phyloP scores from a whole-genome alignment of 2,329 filamentous ascomycete genomes.

The Talaromyces sp. region DNA sequence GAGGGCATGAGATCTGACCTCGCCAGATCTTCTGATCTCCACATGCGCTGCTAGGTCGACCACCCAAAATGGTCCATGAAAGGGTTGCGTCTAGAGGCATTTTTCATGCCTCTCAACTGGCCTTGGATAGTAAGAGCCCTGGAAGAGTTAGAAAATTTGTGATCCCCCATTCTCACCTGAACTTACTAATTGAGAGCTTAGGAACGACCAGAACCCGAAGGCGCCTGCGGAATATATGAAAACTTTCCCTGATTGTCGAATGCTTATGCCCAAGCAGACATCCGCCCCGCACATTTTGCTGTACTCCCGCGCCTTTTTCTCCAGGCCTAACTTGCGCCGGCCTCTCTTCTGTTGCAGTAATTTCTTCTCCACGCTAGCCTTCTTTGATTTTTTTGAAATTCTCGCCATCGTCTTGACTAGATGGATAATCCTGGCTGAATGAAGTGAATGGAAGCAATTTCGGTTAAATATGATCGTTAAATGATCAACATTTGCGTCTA shows the following conservation, averaged over 20 bases:
- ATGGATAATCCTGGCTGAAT: not conserved
- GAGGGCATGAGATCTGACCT: no score
- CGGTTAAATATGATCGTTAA: not conserved
- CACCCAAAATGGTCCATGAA: not conserved
- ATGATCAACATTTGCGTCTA: not conserved
- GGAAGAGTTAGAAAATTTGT: not conserved
- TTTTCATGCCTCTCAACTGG: slow-evolving; percentile 4
- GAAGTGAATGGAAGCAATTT: not conserved
- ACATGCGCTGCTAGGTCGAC: not conserved
- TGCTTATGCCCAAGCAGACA: slow-evolving; percentile 15
- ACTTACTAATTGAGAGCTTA: slow-evolving; percentile 9
- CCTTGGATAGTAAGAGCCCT: slow-evolving; percentile 10
- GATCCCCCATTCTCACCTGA: not conserved
- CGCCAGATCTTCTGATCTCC: not conserved
- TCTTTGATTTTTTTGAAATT: not conserved
- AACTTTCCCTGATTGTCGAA: slow-evolving; percentile 11
- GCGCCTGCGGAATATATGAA: slow-evolving; percentile 12
- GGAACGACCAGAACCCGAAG: slow-evolving; percentile 11
- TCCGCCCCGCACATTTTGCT: slow-evolving; percentile 13
- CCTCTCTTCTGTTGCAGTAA: slow-evolving; percentile 13
- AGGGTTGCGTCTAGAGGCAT: not conserved
- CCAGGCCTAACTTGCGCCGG: slow-evolving; percentile 7
- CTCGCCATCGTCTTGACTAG: not conserved
- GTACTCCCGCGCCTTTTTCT: slow-evolving; percentile 15
- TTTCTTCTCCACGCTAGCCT: slow-evolving; percentile 3